A percentile compares a stretch with the other conserved stretches of the same genome.
Conservation (phyloP, 164 flowering plant species). For the Tetracentron sinense region DNA sequence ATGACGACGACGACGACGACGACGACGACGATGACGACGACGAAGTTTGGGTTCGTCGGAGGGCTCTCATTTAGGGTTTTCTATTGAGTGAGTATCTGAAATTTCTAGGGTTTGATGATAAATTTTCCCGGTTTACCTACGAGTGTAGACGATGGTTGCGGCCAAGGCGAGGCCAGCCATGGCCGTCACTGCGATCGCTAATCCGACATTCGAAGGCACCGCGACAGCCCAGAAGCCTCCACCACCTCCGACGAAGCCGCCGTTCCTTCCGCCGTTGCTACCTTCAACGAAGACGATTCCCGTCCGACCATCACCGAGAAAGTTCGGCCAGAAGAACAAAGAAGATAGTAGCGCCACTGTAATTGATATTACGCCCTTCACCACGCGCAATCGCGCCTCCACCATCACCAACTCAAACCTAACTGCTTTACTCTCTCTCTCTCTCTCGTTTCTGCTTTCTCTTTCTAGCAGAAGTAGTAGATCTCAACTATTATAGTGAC, state of each 20-base stretch:
- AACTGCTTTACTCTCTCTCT: not conserved
- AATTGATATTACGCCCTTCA: not conserved
- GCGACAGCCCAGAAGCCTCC: slow-evolving; percentile 20
- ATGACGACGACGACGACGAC: slow-evolving; percentile 36
- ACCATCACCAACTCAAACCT: not conserved
- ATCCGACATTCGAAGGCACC: slow-evolving; percentile 22
- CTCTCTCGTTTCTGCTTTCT: not conserved
- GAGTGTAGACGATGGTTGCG: slow-evolving; percentile 49
- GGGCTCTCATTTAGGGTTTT: slow-evolving; percentile 67
- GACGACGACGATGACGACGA: slow-evolving; percentile 36
- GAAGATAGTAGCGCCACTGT: slow-evolving; percentile 9
- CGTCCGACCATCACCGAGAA: slow-evolving; percentile 22
- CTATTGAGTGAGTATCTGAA: not conserved
- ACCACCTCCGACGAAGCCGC: slow-evolving; percentile 21
- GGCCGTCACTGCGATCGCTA: slow-evolving; percentile 60
- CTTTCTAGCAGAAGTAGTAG: too few species aligned
- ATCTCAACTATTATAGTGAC: too few species aligned
- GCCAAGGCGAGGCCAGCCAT: slow-evolving; percentile 66
- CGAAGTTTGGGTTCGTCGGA: slow-evolving; percentile 61
- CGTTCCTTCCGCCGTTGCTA: slow-evolving; percentile 24
- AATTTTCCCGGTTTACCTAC: slow-evolving; percentile 39
- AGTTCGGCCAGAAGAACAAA: slow-evolving; percentile 19
- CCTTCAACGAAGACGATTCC: slow-evolving; percentile 18
- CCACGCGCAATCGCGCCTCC: not conserved
- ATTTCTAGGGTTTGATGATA: slow-evolving; percentile 7